Evolutionary conservation across 352 stramenopile genomes (phyloP).

Genomic region (Globisporangium apiculatum): DNA sequence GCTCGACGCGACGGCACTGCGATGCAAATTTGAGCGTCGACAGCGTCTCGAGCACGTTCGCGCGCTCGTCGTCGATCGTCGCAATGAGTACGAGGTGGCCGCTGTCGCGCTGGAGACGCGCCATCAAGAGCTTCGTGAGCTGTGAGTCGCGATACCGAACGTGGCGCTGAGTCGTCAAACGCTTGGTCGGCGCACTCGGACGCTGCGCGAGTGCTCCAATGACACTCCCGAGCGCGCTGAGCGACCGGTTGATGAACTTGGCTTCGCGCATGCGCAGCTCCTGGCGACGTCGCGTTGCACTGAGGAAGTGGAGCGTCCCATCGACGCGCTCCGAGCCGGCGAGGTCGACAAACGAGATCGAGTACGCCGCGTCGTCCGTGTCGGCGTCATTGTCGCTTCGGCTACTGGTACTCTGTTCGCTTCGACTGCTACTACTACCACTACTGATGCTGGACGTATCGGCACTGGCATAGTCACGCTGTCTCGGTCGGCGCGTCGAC

Average conservation of each 20-base stretch:
- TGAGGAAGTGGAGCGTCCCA: slow-evolving; percentile 40
- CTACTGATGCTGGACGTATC: not conserved
- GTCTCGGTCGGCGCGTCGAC: not conserved
- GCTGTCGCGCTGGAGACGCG: slow-evolving; percentile 32
- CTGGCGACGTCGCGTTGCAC: slow-evolving; percentile 36
- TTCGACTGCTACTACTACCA: slow-evolving; percentile 3
- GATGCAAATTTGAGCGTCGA: slow-evolving; percentile 74
- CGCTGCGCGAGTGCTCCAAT: slow-evolving; percentile 46
- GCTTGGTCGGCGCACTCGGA: not conserved
- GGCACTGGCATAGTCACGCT: not conserved
- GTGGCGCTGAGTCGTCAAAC: slow-evolving; percentile 13
- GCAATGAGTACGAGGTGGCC: slow-evolving; percentile 52
- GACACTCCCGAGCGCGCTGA: slow-evolving; percentile 60
- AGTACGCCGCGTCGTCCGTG: slow-evolving; percentile 14
- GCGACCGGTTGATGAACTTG: slow-evolving; percentile 74
- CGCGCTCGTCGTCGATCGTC: slow-evolving; percentile 45
- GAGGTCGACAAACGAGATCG: slow-evolving; percentile 67
- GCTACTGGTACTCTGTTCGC: not conserved
- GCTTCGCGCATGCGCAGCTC: slow-evolving; percentile 65
- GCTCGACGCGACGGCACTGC: slow-evolving; percentile 52
- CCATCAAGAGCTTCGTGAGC: slow-evolving; percentile 63
- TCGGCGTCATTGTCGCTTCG: slow-evolving; percentile 4
- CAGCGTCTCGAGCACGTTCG: slow-evolving; percentile 55
- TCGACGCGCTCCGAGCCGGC: slow-evolving; percentile 62
- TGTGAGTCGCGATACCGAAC: slow-evolving; percentile 71